phyloP scores from a whole-genome alignment of 495 filamentous ascomycete genomes.

The Aspergillus wentii region DNA sequence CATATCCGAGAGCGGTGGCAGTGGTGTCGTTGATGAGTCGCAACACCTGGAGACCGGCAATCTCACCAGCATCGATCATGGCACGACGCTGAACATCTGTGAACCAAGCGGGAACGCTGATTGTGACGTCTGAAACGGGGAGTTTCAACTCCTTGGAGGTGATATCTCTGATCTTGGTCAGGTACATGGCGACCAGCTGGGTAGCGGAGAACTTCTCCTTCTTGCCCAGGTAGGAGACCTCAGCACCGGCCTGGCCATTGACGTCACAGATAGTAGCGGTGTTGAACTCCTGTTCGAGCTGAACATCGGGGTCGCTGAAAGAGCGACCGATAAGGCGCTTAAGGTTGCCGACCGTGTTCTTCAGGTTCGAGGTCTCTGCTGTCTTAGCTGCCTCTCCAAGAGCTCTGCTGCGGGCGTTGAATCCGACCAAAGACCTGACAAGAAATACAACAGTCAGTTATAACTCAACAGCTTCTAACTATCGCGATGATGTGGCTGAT shows the following conservation, averaged over 20 bases:
- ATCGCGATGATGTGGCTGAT: too few species aligned
- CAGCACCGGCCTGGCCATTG: conserved; percentile 89
- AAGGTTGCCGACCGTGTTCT: conserved; percentile 92
- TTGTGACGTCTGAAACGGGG: conserved; percentile 89
- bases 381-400: conserved; percentile 95
- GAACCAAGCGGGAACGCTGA: conserved; percentile 96
- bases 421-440: conserved; percentile 83
- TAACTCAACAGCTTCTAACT: too few species aligned
- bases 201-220: conserved; percentile 90
- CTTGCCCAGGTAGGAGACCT: conserved; percentile 90
- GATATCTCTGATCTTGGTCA: conserved; percentile 89
- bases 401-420: conserved; percentile 87
- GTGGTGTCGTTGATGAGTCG: conserved; percentile 98
- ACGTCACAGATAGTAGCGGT: conserved; percentile 84
- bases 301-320: conserved; percentile 83
- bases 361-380: conserved; percentile 98
- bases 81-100: conserved; percentile 87
- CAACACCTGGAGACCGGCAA: conserved; percentile 88
- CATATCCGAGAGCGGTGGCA: conserved; percentile 90
- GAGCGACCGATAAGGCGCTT: conserved; percentile 87
- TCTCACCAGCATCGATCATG: conserved; percentile 89
- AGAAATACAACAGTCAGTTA: conserved; percentile 27
- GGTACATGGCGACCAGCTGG: conserved; percentile 89
- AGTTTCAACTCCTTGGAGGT: conserved; percentile 83
- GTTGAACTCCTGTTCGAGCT: conserved; percentile 87